Percentiles rank a stretch among this genome's conserved stretches.
Evolutionary conservation across 345 rosid genomes (phyloP).

Genomic region (Erodium maritimum): DNA sequence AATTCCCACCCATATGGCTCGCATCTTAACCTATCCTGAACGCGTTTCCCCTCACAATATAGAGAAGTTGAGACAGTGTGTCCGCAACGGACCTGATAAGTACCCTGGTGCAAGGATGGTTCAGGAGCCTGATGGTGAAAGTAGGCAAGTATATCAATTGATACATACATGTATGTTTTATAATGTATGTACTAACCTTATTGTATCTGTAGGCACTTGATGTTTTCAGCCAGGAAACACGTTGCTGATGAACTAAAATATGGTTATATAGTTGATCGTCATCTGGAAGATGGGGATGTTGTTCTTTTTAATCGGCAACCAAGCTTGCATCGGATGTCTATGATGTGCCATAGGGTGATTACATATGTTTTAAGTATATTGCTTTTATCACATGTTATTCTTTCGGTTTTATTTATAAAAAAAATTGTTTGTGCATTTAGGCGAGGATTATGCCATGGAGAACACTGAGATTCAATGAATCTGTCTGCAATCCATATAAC

Average conservation of each 20-base stretch:
- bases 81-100: conserved; percentile 72
- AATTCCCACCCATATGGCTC: conserved; percentile 86
- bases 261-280: conserved; percentile 89
- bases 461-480: conserved; percentile 93
- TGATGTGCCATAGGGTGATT: conserved; percentile 91
- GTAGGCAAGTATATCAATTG: conserved; percentile 23
- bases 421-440: conserved; percentile 25
- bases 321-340: conserved; percentile 99
- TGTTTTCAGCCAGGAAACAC: conserved; percentile 63
- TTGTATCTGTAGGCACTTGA: conserved; percentile 44
- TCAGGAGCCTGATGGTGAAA: conserved; percentile 64
- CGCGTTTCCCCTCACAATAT: conserved; percentile 76
- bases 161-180: conserved; percentile 4
- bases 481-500: conserved; percentile 99
- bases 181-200: conserved; percentile 8
- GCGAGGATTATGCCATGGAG: conserved; percentile 99
- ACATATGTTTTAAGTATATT: conserved; percentile 8
- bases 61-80: conserved; percentile 86
- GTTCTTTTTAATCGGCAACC: conserved; percentile 98
- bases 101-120: conserved; percentile 90
- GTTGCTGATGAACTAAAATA: conserved; percentile 65
- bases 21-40: conserved; percentile 83
- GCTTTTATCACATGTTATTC: conserved; percentile 8
- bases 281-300: conserved; percentile 90
- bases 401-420: conserved; percentile 13